Conservation (phyloP, 1,139 yeast genomes). For the Schizosaccharomyces versatilis region DNA sequence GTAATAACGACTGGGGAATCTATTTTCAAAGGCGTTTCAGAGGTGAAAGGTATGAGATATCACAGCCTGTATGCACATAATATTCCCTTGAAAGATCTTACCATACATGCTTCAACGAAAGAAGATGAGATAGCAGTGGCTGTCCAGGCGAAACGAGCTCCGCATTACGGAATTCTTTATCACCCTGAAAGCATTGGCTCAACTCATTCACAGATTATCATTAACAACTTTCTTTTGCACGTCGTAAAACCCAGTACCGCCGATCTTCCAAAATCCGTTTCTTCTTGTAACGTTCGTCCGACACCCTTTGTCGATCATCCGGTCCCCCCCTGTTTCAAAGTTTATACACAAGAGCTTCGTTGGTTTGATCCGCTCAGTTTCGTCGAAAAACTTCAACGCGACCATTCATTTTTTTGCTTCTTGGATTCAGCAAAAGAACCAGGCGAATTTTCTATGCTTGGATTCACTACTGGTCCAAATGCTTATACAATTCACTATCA, state of each 20-base stretch:
- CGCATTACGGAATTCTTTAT: constrained; percentile 85
- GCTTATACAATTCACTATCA: neutral
- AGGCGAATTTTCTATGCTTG: neutral
- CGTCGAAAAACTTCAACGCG: neutral
- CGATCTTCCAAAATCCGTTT: neutral
- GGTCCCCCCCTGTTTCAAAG: neutral
- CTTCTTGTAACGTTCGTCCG: neutral
- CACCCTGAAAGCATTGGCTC: constrained; percentile 95
- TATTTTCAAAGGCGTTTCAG: neutral
- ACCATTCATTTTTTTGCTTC: neutral
- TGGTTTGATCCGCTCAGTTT: neutral
- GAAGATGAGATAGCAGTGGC: constrained; percentile 43
- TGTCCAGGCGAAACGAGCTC: constrained; percentile 34
- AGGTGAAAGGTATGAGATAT: constrained; percentile 50
- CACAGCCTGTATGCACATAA: constrained; percentile 52
- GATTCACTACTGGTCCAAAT: neutral
- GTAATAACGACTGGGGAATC: constrained; percentile 18
- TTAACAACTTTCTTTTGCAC: constrained; percentile 36
- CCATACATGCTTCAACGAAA: constrained; percentile 12
- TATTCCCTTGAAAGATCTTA: constrained; percentile 14
- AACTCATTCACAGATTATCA: constrained; percentile 33
- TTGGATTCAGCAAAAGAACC: constrained; percentile 2
- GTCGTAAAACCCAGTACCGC: constrained; percentile 22
- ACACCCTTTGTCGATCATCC: neutral
- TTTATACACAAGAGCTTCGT: neutral